Percentiles rank a stretch among this genome's conserved stretches.
Evolutionary conservation across 2,329 filamentous ascomycete species (phyloP).

Genomic region (Phyllosticta ampelicida): DNA sequence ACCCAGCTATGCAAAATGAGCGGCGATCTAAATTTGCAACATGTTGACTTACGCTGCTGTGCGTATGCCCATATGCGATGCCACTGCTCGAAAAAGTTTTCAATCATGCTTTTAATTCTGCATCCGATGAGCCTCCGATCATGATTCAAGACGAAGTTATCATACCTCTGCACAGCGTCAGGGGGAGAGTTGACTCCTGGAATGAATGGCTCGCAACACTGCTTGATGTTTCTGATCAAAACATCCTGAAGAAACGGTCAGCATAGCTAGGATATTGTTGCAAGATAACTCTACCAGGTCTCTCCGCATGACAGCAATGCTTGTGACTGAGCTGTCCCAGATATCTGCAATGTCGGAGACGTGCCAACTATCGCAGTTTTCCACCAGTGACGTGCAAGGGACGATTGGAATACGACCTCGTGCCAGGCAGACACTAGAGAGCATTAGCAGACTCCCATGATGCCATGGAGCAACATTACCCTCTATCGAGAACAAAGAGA

Average conservation of each 20-base stretch:
- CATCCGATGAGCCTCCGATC: constrained; percentile 13
- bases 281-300: constrained; percentile 38
- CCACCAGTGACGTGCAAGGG: constrained; percentile 54
- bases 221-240: constrained; percentile 3
- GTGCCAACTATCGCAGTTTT: constrained; percentile 61
- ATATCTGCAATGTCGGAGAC: constrained; percentile 50
- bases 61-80: constrained; percentile 44
- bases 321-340: constrained; percentile 61
- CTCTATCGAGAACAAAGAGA: constrained; percentile 61
- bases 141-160: too few relatives aligned
- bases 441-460: not conserved
- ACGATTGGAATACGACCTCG: constrained; percentile 59
- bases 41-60: constrained; percentile 29
- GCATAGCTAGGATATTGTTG: constrained; percentile 33
- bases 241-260: not conserved
- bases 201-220: constrained; percentile 1
- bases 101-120: constrained; percentile 40
- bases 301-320: constrained; percentile 57
- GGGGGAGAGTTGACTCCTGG: constrained; percentile 4
- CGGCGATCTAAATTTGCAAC: constrained; percentile 42
- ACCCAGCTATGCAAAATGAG: constrained; percentile 8
- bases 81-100: constrained; percentile 56
- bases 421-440: constrained; percentile 51
- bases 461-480: constrained; percentile 21
- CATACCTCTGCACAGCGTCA: constrained; percentile 5